These are phyloP conservation scores for Piper betle DNA, from an alignment of 164 flowering plant species.

Conservation along the genomic window DNA sequence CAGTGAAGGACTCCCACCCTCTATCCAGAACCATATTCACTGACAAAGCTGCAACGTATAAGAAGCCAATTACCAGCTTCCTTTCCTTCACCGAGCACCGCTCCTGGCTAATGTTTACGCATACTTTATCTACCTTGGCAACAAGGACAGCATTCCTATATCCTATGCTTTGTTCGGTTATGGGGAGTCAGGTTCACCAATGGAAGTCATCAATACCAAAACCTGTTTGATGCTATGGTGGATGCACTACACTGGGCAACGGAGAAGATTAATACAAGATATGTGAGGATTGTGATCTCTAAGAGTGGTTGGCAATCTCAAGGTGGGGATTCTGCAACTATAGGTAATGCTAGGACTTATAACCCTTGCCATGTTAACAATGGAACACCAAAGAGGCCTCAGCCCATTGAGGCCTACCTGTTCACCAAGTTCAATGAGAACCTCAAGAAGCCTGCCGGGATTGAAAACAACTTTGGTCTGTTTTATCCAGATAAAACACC, in stretches of 20 bases:
- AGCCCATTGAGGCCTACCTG: slow-evolving; percentile 7
- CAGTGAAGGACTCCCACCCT: slow-evolving; percentile 5
- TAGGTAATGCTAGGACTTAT: slow-evolving; percentile 7
- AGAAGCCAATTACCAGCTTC: slow-evolving; percentile 8
- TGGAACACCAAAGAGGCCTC: slow-evolving; percentile 8
- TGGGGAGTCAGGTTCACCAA: neutral
- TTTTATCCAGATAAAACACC: slow-evolving; percentile 8
- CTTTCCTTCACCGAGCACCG: neutral
- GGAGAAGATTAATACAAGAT: slow-evolving; percentile 1
- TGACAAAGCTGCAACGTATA: neutral
- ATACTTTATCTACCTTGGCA: neutral
- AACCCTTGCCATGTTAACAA: slow-evolving; percentile 4
- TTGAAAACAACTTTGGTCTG: slow-evolving; percentile 9
- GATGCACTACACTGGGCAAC: slow-evolving; percentile 4
- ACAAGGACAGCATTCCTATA: neutral
- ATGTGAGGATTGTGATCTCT: slow-evolving; percentile 2
- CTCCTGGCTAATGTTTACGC: slow-evolving; percentile 6
- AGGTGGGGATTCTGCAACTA: slow-evolving; percentile 2
- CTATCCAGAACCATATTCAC: slow-evolving; percentile 18
- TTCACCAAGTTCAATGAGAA: slow-evolving; percentile 11
- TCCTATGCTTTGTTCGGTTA: neutral
- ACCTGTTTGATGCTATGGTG: neutral
- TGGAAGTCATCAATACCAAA: neutral
- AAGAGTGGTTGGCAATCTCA: slow-evolving; percentile 13
- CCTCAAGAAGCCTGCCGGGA: slow-evolving; percentile 1